phyloP scores from a whole-genome alignment of 163 green algal species.

The Trebouxia gelatinosa region DNA sequence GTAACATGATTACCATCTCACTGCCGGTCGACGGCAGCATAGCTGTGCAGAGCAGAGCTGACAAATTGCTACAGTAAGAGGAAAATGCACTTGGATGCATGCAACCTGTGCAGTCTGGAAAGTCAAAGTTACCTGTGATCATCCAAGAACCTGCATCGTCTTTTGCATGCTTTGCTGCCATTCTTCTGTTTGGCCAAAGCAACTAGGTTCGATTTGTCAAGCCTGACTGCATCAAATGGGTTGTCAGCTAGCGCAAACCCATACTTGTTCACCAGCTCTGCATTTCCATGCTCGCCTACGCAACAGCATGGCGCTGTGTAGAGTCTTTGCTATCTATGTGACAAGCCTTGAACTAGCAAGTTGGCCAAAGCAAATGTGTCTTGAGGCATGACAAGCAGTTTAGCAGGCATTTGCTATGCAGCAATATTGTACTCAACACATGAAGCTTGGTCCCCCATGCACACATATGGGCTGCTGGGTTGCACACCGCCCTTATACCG shows the following conservation, averaged over 20 bases:
- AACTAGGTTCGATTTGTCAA: conserved; percentile 42
- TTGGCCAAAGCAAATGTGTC: neutral
- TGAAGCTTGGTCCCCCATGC: too few species aligned
- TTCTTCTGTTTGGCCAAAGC: neutral
- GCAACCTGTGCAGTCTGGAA: neutral
- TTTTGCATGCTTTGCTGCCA: neutral
- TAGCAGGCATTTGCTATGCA: neutral
- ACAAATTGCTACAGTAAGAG: neutral
- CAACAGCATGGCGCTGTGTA: too few species aligned
- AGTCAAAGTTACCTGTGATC: neutral
- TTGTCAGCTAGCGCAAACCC: conserved; percentile 75
- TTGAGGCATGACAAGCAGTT: too few species aligned
- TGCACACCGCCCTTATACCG: too few species aligned
- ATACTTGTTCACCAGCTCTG: conserved; percentile 81
- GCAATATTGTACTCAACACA: neutral
- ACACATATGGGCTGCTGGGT: too few species aligned
- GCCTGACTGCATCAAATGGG: conserved; percentile 51
- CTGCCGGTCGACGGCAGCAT: neutral
- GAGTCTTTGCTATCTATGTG: too few species aligned
- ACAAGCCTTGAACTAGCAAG: too few species aligned
- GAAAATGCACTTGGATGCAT: neutral
- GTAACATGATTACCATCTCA: neutral
- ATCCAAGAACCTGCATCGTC: conserved; percentile 1
- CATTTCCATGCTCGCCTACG: conserved; percentile 69
- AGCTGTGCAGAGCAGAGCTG: neutral